A percentile compares a stretch with the other conserved stretches of the same genome.
Conservation (phyloP, 108 stramenopile species). For the Asterionellopsis glacialis region DNA sequence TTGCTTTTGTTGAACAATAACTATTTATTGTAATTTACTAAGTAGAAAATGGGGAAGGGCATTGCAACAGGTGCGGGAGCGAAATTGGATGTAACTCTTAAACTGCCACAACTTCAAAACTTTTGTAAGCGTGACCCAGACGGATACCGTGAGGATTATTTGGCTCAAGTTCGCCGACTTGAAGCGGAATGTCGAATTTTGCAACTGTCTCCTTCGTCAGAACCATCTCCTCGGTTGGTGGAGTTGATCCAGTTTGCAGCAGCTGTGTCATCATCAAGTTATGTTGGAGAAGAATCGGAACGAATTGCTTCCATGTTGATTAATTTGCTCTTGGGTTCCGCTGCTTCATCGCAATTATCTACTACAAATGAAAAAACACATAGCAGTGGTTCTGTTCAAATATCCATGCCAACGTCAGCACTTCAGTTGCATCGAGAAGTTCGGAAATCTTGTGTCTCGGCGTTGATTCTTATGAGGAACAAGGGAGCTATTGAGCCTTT, state of each 20-base stretch:
- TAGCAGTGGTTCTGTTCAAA: too few species aligned
- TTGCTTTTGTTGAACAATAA: too few species aligned
- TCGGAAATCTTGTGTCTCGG: slow-evolving; percentile 82
- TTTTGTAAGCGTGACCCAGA: slow-evolving; percentile 93
- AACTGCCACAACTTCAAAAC: slow-evolving; percentile 91
- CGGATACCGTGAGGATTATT: slow-evolving; percentile 94
- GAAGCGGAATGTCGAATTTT: slow-evolving; percentile 68
- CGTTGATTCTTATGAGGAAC: slow-evolving; percentile 89
- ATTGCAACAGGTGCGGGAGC: slow-evolving; percentile 46
- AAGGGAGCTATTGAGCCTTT: slow-evolving; percentile 81
- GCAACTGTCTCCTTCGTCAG: slow-evolving; percentile 63
- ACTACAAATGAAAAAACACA: neutral
- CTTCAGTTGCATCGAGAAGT: slow-evolving; percentile 81
- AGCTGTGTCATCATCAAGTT: slow-evolving; percentile 68
- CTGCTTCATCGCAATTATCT: neutral
- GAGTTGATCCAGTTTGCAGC: slow-evolving; percentile 90
- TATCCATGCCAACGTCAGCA: slow-evolving; percentile 42
- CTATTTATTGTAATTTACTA: too few species aligned
- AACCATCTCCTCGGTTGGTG: slow-evolving; percentile 66
- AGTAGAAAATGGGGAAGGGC: neutral
- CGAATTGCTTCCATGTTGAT: slow-evolving; percentile 73
- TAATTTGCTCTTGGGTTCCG: slow-evolving; percentile 68
- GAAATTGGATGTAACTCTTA: slow-evolving; percentile 65
- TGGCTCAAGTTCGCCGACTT: slow-evolving; percentile 79
- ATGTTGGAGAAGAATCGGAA: slow-evolving; percentile 72